phyloP scores from a whole-genome alignment of 192 early-diverging fungal genomes.

The Gonapodya prolifera region DNA sequence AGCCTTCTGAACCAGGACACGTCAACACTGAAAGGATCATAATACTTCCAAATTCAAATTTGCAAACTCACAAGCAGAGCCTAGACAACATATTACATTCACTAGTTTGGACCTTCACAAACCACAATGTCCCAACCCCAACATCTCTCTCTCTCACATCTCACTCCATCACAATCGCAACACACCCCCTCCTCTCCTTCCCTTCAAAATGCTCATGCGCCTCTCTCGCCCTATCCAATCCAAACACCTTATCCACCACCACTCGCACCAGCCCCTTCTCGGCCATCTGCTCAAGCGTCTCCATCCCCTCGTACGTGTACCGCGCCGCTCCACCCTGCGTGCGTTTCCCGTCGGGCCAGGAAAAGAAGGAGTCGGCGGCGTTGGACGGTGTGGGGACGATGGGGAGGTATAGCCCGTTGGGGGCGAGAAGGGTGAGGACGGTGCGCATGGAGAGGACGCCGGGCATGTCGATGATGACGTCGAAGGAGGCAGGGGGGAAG shows the following conservation, averaged over 20 bases:
- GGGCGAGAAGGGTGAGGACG: not conserved
- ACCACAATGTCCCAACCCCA: too few relatives aligned
- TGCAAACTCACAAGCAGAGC: too few relatives aligned
- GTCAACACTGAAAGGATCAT: too few relatives aligned
- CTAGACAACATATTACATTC: too few relatives aligned
- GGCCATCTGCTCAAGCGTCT: not conserved
- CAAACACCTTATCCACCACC: not conserved
- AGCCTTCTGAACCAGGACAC: too few relatives aligned
- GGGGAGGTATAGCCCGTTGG: not conserved
- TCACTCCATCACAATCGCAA: not conserved
- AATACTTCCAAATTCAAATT: too few relatives aligned
- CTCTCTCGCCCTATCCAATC: not conserved
- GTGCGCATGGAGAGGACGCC: not conserved
- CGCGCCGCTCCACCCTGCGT: not conserved
- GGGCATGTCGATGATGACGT: not conserved
- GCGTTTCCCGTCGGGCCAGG: not conserved
- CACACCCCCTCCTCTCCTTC: not conserved
- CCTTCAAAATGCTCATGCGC: slow-evolving; percentile 3
- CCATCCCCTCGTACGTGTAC: not conserved
- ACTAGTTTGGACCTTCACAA: too few relatives aligned
- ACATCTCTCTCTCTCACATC: too few relatives aligned
- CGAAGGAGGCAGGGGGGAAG: not conserved
- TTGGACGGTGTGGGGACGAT: not conserved
- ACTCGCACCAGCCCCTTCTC: not conserved
- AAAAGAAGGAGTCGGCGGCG: not conserved